These are phyloP conservation scores for Botrytis squamosa DNA, from an alignment of 2,329 filamentous ascomycete genomes.

Conservation along the genomic window DNA sequence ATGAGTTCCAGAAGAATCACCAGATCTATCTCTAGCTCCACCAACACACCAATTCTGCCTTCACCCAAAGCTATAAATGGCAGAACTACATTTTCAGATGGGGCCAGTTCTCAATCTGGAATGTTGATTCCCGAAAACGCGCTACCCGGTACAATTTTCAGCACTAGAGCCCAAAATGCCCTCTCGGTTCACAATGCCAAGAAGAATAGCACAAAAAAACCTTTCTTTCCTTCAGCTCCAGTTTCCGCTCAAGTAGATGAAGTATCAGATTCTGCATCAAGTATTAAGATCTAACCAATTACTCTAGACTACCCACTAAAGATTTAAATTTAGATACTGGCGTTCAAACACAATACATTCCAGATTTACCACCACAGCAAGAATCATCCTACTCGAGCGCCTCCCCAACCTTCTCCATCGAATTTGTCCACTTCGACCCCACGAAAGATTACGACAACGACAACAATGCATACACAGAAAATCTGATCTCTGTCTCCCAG, in stretches of 20 bases:
- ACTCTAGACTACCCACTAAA: not conserved
- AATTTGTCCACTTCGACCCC: not conserved
- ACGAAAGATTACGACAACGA: not conserved
- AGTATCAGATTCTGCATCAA: not conserved
- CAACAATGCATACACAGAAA: not conserved
- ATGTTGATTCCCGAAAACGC: not conserved
- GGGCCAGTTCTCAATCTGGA: not conserved
- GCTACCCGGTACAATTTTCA: not conserved
- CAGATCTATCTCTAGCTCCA: not conserved
- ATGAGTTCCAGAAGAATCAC: not conserved
- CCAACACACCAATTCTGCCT: no score
- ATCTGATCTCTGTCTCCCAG: not conserved
- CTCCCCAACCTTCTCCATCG: not conserved
- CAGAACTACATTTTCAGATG: not conserved
- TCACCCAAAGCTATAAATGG: not conserved
- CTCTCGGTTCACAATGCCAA: not conserved
- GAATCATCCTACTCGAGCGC: not conserved
- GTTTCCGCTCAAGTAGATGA: not conserved
- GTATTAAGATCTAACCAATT: not conserved
- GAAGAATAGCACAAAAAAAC: not conserved
- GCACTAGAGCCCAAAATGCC: not conserved
- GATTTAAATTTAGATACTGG: not conserved
- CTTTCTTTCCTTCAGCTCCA: no score
- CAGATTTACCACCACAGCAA: no score
- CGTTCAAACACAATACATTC: no score